These are phyloP conservation scores for Sporothrix pseudoabietina DNA, from an alignment of 2,329 filamentous ascomycete species.

Conservation along the genomic window DNA sequence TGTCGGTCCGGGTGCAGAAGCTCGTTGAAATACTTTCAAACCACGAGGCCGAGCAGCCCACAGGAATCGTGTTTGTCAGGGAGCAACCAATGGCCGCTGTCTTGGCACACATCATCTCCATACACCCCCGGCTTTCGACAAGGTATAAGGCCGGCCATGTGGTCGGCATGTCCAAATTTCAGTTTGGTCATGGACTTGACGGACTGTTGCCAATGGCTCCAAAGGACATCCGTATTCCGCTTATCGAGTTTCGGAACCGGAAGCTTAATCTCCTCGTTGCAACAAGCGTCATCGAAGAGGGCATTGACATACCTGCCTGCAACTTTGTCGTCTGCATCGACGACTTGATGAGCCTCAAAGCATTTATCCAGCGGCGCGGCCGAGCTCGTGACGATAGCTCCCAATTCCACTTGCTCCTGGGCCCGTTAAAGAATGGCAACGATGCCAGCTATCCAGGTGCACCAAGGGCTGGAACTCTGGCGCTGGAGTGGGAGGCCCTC, in stretches of 20 bases:
- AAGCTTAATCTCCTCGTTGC: constrained; percentile 61
- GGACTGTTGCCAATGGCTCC: constrained; percentile 40
- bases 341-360: constrained; percentile 55
- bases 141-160: constrained; percentile 57
- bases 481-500: constrained; percentile 61
- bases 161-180: constrained; percentile 47
- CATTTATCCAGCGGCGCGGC: constrained; percentile 61
- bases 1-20: constrained; percentile 58
- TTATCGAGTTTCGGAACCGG: constrained; percentile 57
- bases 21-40: constrained; percentile 57
- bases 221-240: constrained; percentile 42
- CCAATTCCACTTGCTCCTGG: constrained; percentile 52
- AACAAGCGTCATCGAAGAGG: constrained; percentile 67
- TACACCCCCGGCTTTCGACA: constrained; percentile 51
- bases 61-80: constrained; percentile 69
- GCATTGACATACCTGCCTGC: constrained; percentile 67
- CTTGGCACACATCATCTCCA: constrained; percentile 58
- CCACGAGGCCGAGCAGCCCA: constrained; percentile 45
- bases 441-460: neutral
- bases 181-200: neutral
- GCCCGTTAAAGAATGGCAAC: constrained; percentile 1
- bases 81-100: constrained; percentile 64
- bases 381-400: constrained; percentile 56
- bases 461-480: neutral
- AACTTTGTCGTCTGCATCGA: constrained; percentile 64